Conservation (phyloP, 208 protist species). For the Trypanosoma cruzi region DNA sequence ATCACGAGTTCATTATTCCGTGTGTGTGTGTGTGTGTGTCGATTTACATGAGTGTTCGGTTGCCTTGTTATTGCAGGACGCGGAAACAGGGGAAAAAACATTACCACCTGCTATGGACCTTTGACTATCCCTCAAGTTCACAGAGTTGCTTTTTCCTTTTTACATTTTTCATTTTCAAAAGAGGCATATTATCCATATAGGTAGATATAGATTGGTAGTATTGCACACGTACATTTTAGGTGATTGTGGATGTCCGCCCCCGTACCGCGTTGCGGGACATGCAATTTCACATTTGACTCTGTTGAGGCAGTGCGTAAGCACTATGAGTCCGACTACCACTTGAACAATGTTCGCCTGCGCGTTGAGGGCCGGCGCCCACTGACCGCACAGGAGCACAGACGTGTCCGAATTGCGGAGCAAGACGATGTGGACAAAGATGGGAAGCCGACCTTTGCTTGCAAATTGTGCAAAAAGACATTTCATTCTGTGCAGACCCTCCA, state of each 20-base stretch:
- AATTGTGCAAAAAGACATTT: constrained; percentile 91
- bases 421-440: constrained; percentile 37
- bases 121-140: neutral
- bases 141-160: neutral
- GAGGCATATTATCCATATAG: neutral
- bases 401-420: constrained; percentile 27
- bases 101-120: neutral
- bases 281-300: constrained; percentile 58
- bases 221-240: neutral
- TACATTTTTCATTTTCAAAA: no score
- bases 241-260: constrained; percentile 10
- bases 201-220: neutral
- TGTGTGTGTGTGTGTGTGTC: no score
- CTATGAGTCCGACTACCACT: constrained; percentile 81
- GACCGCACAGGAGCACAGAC: constrained; percentile 59
- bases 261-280: constrained; percentile 78
- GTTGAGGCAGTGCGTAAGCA: constrained; percentile 59
- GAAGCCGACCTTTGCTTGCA: constrained; percentile 77
- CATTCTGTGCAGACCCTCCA: constrained; percentile 90
- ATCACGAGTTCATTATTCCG: no score
- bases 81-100: neutral
- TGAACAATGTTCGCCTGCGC: constrained; percentile 83
- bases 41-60: no score
- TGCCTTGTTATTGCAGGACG: no score
- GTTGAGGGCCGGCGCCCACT: constrained; percentile 81